phyloP scores from a whole-genome alignment of 768 basidiomycete genomes.

The Gloeopeniophorella convolvens region DNA sequence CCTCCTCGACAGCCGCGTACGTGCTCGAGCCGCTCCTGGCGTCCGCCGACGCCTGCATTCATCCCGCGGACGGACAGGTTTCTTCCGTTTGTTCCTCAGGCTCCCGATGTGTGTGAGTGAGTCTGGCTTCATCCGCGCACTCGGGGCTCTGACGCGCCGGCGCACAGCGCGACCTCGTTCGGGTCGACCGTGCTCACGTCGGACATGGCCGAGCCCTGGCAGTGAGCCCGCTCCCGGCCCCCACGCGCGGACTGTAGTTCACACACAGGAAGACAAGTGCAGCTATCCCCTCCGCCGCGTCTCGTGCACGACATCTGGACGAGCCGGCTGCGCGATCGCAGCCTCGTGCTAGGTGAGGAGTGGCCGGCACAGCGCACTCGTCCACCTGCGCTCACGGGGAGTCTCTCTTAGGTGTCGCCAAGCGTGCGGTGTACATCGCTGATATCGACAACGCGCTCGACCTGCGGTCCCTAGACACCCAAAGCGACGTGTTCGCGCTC shows the following conservation, averaged over 20 bases:
- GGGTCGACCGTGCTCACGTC: slow-evolving; percentile 10
- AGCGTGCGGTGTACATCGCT: slow-evolving; percentile 43
- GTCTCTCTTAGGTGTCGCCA: slow-evolving; percentile 40
- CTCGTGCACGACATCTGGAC: slow-evolving; percentile 50
- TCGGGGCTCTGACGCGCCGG: background rate
- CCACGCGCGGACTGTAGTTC: background rate
- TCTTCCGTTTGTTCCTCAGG: slow-evolving; percentile 21
- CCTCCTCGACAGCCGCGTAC: slow-evolving; percentile 3
- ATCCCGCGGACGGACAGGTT: slow-evolving; percentile 2
- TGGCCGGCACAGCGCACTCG: background rate
- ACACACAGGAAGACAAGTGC: slow-evolving; percentile 2
- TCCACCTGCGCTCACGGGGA: slow-evolving; percentile 4
- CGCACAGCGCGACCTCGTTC: slow-evolving; percentile 20
- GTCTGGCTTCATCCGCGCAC: background rate
- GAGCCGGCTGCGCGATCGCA: slow-evolving; percentile 41
- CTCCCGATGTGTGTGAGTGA: slow-evolving; percentile 17
- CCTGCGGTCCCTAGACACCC: slow-evolving; percentile 39
- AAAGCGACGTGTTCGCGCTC: slow-evolving; percentile 62
- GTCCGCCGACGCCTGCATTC: background rate
- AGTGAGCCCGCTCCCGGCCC: too few species aligned
- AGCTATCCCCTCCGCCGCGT: background rate
- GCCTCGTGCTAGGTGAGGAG: slow-evolving; percentile 48
- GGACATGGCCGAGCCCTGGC: slow-evolving; percentile 6
- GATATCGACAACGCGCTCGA: slow-evolving; percentile 39
- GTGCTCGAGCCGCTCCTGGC: background rate